Evolutionary conservation across 2,329 filamentous ascomycete species (phyloP), one percentile per base, ranked within the genome.

Genomic region (Fusarium lyarnte): DNA sequence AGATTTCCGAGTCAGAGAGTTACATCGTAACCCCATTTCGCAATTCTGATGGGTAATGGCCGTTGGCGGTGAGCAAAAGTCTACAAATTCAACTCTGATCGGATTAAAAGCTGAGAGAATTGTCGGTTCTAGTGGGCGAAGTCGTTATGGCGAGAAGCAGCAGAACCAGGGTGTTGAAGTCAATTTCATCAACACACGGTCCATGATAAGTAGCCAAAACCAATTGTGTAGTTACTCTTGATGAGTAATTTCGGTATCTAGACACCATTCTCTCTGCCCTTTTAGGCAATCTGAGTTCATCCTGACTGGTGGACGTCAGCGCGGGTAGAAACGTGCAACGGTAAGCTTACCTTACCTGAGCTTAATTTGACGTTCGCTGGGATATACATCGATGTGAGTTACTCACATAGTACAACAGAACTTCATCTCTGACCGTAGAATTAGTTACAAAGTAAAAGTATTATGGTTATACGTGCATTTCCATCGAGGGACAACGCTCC

Each of bases 331-430:
- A 29, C 36, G 33, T 46, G 23, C 27, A 65, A 29, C 46, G 23
- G 43, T 51, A 36, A 65, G 60, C 60, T 66, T 29, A 29, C 8
- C 27, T 9, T 66, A 58, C 33, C 21, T 66, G 36, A 49, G 51
- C 43, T 49, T 47, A 36, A 31, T 35, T 66, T 25, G 41, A 58
- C 52, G 31, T 25, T 39, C 16, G 13, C 1, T 23, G 14, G 33
- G 4, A 23, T n/a, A 7, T 7, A 7, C 7, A 35, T 6, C n/a
- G 13, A 19, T 41, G 8, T 19, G 41, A 41, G 27, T 25, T 23
- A 25, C 13, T 13, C n/a, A 14, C 17, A 14, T 58, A 13, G 8
- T 23, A 25, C 16, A 23, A 36, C 23, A 3, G 8, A 49, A 2
- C 33, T 23, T n/a, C 17, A 14, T 16, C 1, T 4, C 8, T 23